phyloP scores from a whole-genome alignment of 352 stramenopile genomes.

The Pythium myriotylum region DNA sequence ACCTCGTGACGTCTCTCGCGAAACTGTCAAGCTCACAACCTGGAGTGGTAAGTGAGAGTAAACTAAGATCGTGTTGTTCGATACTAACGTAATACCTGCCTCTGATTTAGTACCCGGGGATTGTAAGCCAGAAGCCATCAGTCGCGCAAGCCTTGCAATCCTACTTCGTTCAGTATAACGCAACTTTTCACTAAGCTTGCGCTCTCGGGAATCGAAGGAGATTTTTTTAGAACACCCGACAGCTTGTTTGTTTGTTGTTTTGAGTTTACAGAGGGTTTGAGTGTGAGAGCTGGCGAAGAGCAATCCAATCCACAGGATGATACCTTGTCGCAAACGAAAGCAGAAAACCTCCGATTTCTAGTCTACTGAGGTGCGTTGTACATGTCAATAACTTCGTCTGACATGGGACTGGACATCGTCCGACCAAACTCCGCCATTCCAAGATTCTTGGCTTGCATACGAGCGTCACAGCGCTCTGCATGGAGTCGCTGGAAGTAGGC shows the following conservation, averaged over 20 bases:
- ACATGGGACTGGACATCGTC: conserved; percentile 77
- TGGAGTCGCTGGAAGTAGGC: conserved; percentile 85
- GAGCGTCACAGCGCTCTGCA: conserved; percentile 75
- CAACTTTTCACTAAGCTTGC: conserved; percentile 57
- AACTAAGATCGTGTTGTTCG: not conserved
- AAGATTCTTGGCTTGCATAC: conserved; percentile 87
- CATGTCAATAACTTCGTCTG: conserved; percentile 88
- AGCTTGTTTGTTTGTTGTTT: no score
- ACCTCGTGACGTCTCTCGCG: conserved; percentile 64
- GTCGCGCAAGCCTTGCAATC: conserved; percentile 41
- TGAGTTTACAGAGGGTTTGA: conserved; percentile 38
- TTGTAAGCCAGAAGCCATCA: conserved; percentile 43
- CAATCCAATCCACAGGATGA: no score
- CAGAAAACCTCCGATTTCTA: not conserved
- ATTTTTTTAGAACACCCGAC: no score
- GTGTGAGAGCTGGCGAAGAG: no score
- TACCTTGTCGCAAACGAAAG: conserved; percentile 4
- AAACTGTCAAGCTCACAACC: conserved; percentile 69
- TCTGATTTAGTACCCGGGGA: conserved; percentile 50
- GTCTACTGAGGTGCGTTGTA: conserved; percentile 86
- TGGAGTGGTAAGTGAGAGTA: conserved; percentile 53
- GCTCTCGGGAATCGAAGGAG: not conserved
- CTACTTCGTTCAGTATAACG: conserved; percentile 72
- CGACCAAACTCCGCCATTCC: conserved; percentile 75
- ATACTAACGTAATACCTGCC: conserved; percentile 8